These are phyloP conservation scores for Neurospora crassa DNA, from an alignment of 2,329 filamentous ascomycete genomes.

Conservation along the genomic window DNA sequence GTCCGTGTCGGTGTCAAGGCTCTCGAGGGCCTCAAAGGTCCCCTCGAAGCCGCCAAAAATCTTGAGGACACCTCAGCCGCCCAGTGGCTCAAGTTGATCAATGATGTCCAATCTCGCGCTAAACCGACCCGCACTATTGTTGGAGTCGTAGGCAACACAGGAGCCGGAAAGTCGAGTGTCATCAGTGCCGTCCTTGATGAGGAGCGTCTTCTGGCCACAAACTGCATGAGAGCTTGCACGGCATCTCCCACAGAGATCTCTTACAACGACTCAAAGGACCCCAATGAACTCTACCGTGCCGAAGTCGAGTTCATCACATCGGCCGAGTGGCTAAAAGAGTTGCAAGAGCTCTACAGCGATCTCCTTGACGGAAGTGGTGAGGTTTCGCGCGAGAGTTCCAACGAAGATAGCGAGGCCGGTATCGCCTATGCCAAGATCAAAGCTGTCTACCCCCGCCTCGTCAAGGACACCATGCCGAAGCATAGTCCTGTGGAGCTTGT, in stretches of 20 bases:
- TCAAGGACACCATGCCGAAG: slow-evolving; percentile 30
- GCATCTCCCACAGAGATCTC: slow-evolving; percentile 51
- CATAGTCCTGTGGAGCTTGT: slow-evolving; percentile 32
- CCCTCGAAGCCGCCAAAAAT: slow-evolving; percentile 1
- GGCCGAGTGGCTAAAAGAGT: slow-evolving; percentile 43
- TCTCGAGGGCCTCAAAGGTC: slow-evolving; percentile 7
- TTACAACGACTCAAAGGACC: slow-evolving; percentile 37
- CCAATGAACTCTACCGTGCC: slow-evolving; percentile 27
- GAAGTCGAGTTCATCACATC: slow-evolving; percentile 46
- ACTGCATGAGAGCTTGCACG: slow-evolving; percentile 51
- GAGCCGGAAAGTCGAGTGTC: slow-evolving; percentile 50
- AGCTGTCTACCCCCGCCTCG: slow-evolving; percentile 29
- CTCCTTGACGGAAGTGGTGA: slow-evolving; percentile 33
- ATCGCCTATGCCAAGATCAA: slow-evolving; percentile 33
- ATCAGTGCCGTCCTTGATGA: slow-evolving; percentile 55
- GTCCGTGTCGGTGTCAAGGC: slow-evolving; percentile 7
- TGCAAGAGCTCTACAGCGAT: slow-evolving; percentile 38
- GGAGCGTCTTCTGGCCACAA: slow-evolving; percentile 34
- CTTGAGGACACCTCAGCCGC: slow-evolving; percentile 3
- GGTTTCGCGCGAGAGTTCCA: slow-evolving; percentile 21
- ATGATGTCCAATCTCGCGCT: slow-evolving; percentile 6
- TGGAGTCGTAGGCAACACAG: slow-evolving; percentile 51
- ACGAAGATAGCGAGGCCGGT: slow-evolving; percentile 29
- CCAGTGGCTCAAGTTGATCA: slow-evolving; percentile 13
- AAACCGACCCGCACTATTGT: slow-evolving; percentile 31